Conservation (phyloP, 179 eudicot species). For the Sideroxylon spinosum region DNA sequence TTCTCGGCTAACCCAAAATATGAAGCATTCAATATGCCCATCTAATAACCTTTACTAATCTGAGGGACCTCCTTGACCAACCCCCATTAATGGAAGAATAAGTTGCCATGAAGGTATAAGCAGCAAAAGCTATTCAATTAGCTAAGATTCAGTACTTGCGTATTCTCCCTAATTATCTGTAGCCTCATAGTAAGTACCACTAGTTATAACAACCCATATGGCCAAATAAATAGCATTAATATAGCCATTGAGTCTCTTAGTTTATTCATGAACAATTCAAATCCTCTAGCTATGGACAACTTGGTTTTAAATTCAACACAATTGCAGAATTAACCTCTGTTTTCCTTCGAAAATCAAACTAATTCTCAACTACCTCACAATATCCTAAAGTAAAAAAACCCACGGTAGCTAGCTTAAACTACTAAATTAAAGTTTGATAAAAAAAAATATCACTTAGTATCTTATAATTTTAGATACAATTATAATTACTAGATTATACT, state of each 20-base stretch:
- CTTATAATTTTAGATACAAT: too few relatives aligned
- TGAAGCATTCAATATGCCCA: background rate
- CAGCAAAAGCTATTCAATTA: conserved; percentile 27
- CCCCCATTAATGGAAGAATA: conserved; percentile 22
- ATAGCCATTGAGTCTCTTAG: background rate
- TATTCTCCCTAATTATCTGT: conserved; percentile 23
- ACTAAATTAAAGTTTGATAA: too few relatives aligned
- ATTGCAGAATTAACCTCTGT: conserved; percentile 5
- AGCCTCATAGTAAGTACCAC: background rate
- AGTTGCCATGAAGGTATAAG: conserved; percentile 20
- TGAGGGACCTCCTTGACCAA: conserved; percentile 27
- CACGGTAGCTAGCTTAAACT: background rate
- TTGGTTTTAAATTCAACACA: conserved; percentile 1
- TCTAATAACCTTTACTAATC: conserved; percentile 32
- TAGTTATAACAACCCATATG: background rate
- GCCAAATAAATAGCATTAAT: background rate
- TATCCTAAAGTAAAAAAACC: conserved; percentile 7
- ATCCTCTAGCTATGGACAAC: background rate
- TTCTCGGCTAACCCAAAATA: too few relatives aligned
- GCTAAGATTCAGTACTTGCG: conserved; percentile 26
- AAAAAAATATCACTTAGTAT: too few relatives aligned
- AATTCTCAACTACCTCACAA: conserved; percentile 18
- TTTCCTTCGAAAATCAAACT: conserved; percentile 12
- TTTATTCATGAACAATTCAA: conserved; percentile 1
- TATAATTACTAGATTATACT: too few relatives aligned